Percentiles rank a stretch among this genome's conserved stretches.
phyloP scores from a whole-genome alignment of 352 stramenopile genomes.

The Phytophthora pluvialis region DNA sequence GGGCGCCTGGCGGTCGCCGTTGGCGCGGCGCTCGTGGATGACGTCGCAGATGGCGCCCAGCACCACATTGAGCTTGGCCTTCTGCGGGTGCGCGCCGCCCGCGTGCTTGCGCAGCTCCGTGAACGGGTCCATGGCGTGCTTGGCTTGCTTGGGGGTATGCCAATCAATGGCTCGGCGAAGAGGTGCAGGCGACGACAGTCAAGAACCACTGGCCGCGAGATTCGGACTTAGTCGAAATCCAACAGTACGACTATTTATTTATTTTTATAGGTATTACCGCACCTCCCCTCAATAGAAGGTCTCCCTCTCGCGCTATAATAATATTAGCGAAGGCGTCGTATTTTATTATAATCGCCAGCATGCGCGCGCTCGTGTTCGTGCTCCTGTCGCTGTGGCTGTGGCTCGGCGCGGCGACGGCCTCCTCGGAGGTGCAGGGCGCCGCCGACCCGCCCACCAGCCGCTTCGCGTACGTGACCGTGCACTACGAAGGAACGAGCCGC shows the following conservation, averaged over 20 bases:
- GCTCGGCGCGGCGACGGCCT: slow-evolving; percentile 16
- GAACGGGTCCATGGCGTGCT: slow-evolving; percentile 73
- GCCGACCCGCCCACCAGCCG: slow-evolving; percentile 49
- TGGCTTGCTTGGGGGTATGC: slow-evolving; percentile 11
- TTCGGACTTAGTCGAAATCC: slow-evolving; percentile 6
- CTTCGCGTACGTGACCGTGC: slow-evolving; percentile 87
- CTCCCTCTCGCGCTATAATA: no score
- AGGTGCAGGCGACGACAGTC: slow-evolving; percentile 10
- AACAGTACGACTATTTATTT: not conserved
- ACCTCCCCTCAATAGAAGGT: no score
- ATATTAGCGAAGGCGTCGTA: no score
- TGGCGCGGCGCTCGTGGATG: slow-evolving; percentile 76
- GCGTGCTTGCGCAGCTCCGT: slow-evolving; percentile 82
- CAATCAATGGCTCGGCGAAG: slow-evolving; percentile 45
- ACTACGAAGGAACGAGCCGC: slow-evolving; percentile 86
- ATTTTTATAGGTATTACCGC: no score
- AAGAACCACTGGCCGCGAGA: slow-evolving; percentile 40
- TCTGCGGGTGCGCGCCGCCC: slow-evolving; percentile 78
- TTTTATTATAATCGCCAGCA: slow-evolving; percentile 10
- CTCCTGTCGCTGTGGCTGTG: slow-evolving; percentile 37
- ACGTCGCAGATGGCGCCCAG: slow-evolving; percentile 84
- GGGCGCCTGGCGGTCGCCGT: slow-evolving; percentile 25
- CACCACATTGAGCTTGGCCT: slow-evolving; percentile 85
- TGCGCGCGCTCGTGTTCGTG: slow-evolving; percentile 31
- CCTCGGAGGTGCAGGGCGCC: slow-evolving; percentile 17